These are phyloP conservation scores for Hygrocybe coccinea DNA, from an alignment of 768 basidiomycete species.

Conservation along the genomic window DNA sequence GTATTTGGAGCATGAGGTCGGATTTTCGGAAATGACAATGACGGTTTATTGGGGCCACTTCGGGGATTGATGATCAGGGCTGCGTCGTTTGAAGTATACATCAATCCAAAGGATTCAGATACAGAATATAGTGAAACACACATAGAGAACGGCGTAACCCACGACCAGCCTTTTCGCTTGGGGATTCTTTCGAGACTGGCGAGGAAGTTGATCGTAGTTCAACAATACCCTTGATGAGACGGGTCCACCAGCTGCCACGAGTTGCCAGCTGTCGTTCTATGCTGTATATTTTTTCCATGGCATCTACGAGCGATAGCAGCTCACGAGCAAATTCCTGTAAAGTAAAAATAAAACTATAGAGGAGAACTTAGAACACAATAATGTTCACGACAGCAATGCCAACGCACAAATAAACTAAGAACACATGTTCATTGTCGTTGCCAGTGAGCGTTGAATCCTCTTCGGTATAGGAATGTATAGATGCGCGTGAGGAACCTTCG, in stretches of 20 bases:
- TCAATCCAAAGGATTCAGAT: neutral
- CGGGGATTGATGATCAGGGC: constrained; percentile 51
- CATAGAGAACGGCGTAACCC: constrained; percentile 36
- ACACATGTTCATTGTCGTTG: constrained; percentile 75
- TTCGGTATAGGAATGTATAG: constrained; percentile 9
- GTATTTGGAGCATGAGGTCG: constrained; percentile 82
- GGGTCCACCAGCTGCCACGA: constrained; percentile 37
- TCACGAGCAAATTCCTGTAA: constrained; percentile 91
- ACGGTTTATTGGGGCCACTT: constrained; percentile 48
- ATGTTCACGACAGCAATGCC: neutral
- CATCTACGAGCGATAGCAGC: constrained; percentile 73
- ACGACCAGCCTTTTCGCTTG: constrained; percentile 1
- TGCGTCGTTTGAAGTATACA: constrained; percentile 16
- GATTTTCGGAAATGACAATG: constrained; percentile 67
- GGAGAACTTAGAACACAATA: constrained; percentile 1
- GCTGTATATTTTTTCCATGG: constrained; percentile 73
- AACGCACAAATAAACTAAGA: constrained; percentile 86
- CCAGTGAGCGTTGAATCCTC: constrained; percentile 39
- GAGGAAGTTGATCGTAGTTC: constrained; percentile 2
- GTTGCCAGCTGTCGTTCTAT: constrained; percentile 50
- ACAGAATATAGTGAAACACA: constrained; percentile 23
- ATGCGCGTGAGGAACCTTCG: constrained; percentile 26
- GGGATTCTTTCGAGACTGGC: neutral
- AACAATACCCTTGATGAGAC: constrained; percentile 25
- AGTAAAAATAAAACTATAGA: constrained; percentile 85